Evolutionary conservation across 257 asterid species (phyloP), one percentile per base, ranked within the genome.

Genomic region (Nicotiana sylvestris): DNA sequence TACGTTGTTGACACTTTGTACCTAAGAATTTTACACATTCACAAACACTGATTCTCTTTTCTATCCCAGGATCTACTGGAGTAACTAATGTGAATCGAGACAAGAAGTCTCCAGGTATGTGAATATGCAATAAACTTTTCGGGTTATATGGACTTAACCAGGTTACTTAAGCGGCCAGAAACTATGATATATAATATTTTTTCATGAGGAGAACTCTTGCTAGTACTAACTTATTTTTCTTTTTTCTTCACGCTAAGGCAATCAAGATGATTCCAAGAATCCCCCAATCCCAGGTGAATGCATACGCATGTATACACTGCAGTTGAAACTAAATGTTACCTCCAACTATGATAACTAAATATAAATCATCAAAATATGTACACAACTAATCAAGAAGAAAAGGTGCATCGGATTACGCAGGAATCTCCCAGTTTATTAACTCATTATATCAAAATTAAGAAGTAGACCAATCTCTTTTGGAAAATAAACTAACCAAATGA

Each of bases 71-170:
- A 15, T 7, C 74, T 15, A 32, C 25, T 30, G 72, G 5, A 13
- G 21, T 16, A 16, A 32, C 74, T 29, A 29, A 65, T 6, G 46
- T 12, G 60, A 55, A 55, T 55, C 60, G 21, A 53, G 39, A 33
- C 43, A 72, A 84, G 51, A 57, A 66, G 62, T n/a, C 29, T 46
- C 78, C 49, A 70, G 81, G 87, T 84, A 81, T 32, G 81, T 29
- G 27, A 57, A 25, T 21, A 17, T 27, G 17, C 58, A 16, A 3
- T 1, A 9, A 33, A 2, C 5, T 4, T n/a, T 13, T 18, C 0
- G 2, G 43, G 30, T 18, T 56, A 29, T 69, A 17, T 58, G 39
- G 62, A 78, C 18, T 56, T 27, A 16, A 67, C 18, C 53, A 67
- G 76, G 76, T 16, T 17, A 16, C 29, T 67, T 17, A 17, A 67